Percentiles rank a stretch among this genome's conserved stretches.
Evolutionary conservation across 148 eudicot genomes (phyloP).

Genomic region (Amaranthus cruentus): DNA sequence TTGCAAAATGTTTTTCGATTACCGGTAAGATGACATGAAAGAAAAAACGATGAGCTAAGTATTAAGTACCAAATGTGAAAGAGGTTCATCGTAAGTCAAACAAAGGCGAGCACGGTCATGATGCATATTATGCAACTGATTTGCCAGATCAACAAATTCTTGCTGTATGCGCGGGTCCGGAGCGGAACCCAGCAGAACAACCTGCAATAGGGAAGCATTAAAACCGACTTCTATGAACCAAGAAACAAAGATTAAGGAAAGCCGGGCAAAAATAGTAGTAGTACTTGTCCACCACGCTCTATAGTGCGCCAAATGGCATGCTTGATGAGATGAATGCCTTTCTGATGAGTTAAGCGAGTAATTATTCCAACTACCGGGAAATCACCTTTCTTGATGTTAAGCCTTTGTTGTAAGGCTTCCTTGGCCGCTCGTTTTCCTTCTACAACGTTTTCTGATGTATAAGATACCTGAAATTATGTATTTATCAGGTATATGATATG

Average conservation of each 20-base stretch:
- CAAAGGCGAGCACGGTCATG: conserved; percentile 82
- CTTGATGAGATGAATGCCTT: conserved; percentile 95
- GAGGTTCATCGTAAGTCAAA: conserved; percentile 95
- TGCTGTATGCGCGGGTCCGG: conserved; percentile 88
- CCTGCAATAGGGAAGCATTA: conserved; percentile 36
- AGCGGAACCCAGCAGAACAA: conserved; percentile 86
- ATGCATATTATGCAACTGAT: conserved; percentile 74
- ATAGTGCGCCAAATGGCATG: conserved; percentile 93
- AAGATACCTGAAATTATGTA: conserved; percentile 50
- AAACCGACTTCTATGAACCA: conserved; percentile 3
- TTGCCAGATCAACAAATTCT: conserved; percentile 79
- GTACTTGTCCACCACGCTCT: conserved; percentile 89
- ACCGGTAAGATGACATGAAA: not conserved
- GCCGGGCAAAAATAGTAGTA: not conserved
- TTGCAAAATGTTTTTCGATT: not conserved
- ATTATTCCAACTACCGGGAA: conserved; percentile 79
- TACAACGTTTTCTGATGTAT: conserved; percentile 77
- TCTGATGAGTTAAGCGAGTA: conserved; percentile 94
- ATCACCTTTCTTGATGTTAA: conserved; percentile 67
- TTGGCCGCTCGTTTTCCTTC: conserved; percentile 94
- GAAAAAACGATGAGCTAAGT: not conserved
- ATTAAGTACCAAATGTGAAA: conserved; percentile 83
- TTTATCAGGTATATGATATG: conserved; percentile 2
- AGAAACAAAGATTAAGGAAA: not conserved
- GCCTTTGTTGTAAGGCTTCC: conserved; percentile 81